Evolutionary conservation across 495 filamentous ascomycete species (phyloP).

Genomic region (Tuber aestivum): DNA sequence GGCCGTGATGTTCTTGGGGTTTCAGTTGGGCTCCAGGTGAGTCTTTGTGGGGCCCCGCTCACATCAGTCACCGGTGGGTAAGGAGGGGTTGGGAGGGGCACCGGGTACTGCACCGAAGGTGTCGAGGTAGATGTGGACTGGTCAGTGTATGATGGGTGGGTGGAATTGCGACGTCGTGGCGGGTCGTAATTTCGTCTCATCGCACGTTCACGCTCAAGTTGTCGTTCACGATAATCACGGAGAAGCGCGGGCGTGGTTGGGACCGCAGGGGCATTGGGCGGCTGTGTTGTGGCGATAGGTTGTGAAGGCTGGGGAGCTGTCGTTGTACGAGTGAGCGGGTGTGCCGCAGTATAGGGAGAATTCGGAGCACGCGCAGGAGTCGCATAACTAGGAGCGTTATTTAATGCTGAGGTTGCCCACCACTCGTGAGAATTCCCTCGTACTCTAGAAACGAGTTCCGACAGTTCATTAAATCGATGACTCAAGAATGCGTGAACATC

Average conservation of each 20-base stretch:
- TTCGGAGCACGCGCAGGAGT: constrained; percentile 13
- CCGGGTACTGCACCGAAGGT: constrained; percentile 12
- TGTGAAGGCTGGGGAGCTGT: constrained; percentile 23
- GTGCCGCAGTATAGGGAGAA: constrained; percentile 14
- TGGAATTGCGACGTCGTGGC: constrained; percentile 39
- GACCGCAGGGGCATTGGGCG: constrained; percentile 7
- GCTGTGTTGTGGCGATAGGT: not conserved
- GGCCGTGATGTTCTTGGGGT: constrained; percentile 28
- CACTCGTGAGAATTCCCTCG: constrained; percentile 36
- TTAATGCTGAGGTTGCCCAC: constrained; percentile 23
- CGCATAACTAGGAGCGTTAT: constrained; percentile 17
- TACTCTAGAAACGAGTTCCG: constrained; percentile 33
- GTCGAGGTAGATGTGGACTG: constrained; percentile 31
- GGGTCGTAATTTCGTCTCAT: constrained; percentile 37
- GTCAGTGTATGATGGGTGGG: constrained; percentile 39
- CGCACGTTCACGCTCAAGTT: constrained; percentile 28
- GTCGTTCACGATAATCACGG: constrained; percentile 36
- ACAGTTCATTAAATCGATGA: constrained; percentile 30
- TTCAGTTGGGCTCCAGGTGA: constrained; percentile 25
- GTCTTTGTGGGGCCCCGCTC: constrained; percentile 18
- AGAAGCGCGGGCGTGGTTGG: constrained; percentile 35
- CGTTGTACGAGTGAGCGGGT: constrained; percentile 14
- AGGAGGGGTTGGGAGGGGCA: constrained; percentile 11
- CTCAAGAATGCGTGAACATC: constrained; percentile 35
- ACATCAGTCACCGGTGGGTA: constrained; percentile 14